Evolutionary conservation across 352 stramenopile species (phyloP), one percentile per base, ranked within the genome.

Genomic region (Pilasporangium apinafurcum): DNA sequence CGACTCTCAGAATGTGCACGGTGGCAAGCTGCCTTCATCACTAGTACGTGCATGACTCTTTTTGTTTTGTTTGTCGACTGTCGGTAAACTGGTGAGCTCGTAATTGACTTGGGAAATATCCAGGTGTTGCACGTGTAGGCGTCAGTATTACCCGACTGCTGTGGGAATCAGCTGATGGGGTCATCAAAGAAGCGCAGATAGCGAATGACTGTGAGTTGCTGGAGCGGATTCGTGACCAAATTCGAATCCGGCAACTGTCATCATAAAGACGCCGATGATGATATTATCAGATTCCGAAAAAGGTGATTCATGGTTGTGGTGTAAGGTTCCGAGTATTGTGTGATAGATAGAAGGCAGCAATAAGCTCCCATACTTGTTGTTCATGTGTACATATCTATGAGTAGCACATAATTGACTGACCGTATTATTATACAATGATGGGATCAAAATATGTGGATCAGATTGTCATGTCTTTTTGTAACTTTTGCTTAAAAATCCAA

Each of bases 11-110:
- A 90, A 31, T 44, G 60, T n/a, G 36, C 42, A 0, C 49, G 25
- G 4, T 92, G 80, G 80, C 46, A 81, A 10, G 77, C 62, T 3
- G 77, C 80, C 0, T 92, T 92, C 37, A 56, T 87, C 26, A 90
- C 80, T 17, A 92, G 80, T 86, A 62, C 36, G 62, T 59, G 9
- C 36, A 43, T 16, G 14, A 13, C 16, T 29, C 18, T 13, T 5
- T 13, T 3, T 18, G 9, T 17, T 5, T 7, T 37, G 5, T 5
- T 25, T 44, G 20, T 13, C 18, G 7, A 28, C 34, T 44, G n/a
- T 17, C 30, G 14, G 27, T 22, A 21, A 17, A 3, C 17, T 34
- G 26, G 18, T 18, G 31, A 33, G 21, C 3, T 17, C 25, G 16
- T 1, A 16, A 37, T 18, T 37, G 2, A 37, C 9, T 37, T 9